Conservation (phyloP, 2,329 filamentous ascomycete genomes). For the Parastagonospora nodorum region DNA sequence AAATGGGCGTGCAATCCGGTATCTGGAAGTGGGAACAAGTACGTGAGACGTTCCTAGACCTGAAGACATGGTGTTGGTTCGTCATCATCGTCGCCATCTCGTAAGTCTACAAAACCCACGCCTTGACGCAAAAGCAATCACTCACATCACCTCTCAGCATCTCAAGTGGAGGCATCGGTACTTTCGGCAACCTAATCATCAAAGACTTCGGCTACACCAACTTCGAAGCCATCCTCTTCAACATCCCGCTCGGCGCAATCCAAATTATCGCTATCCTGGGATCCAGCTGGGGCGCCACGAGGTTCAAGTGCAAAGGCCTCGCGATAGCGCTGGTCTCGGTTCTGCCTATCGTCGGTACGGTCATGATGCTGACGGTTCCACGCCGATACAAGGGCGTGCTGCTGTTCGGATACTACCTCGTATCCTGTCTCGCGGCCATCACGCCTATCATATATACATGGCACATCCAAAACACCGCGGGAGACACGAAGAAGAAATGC, state of each 20-base stretch:
- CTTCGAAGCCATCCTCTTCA: slow-evolving; percentile 61
- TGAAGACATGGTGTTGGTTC: slow-evolving; percentile 55
- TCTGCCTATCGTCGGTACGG: slow-evolving; percentile 57
- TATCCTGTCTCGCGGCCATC: slow-evolving; percentile 45
- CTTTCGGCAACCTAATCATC: slow-evolving; percentile 63
- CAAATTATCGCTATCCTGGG: slow-evolving; percentile 55
- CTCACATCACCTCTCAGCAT: slow-evolving; percentile 49
- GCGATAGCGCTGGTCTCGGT: slow-evolving; percentile 58
- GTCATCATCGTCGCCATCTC: slow-evolving; percentile 55
- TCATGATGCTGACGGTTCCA: slow-evolving; percentile 57
- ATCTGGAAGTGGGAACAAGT: slow-evolving; percentile 75
- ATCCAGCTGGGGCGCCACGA: slow-evolving; percentile 58
- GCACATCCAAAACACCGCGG: slow-evolving; percentile 46
- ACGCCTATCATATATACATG: slow-evolving; percentile 45
- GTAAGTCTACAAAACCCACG: slow-evolving; percentile 9
- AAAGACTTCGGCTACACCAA: slow-evolving; percentile 61
- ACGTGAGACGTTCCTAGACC: slow-evolving; percentile 25
- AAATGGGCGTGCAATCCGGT: slow-evolving; percentile 65
- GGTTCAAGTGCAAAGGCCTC: slow-evolving; percentile 56
- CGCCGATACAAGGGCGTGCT: slow-evolving; percentile 55
- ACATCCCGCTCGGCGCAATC: slow-evolving; percentile 63
- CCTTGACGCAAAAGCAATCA: slow-evolving; percentile 21
- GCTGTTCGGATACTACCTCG: slow-evolving; percentile 59
- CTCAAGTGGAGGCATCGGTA: slow-evolving; percentile 66
- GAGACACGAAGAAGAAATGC: slow-evolving; percentile 46